These are phyloP conservation scores for Camellia oleifera DNA, from an alignment of 179 eudicot genomes.

Conservation along the genomic window DNA sequence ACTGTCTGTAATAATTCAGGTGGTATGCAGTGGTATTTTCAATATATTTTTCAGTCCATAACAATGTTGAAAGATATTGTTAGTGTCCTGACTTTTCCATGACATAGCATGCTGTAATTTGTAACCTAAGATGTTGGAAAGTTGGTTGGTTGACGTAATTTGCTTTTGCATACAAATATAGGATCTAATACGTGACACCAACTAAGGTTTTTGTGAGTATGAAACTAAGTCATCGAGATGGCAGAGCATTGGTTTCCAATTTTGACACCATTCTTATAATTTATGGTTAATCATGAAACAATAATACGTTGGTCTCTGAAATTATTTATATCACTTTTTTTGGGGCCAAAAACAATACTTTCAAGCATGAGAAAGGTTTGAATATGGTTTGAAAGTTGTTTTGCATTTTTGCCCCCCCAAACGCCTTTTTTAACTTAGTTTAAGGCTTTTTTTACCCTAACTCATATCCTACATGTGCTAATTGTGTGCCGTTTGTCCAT, in stretches of 20 bases:
- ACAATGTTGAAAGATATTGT: background rate
- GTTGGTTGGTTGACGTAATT: background rate
- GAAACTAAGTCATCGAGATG: background rate
- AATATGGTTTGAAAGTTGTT: constrained; percentile 29
- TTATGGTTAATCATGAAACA: background rate
- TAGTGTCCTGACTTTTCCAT: background rate
- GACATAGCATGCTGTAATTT: background rate
- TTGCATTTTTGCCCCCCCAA: no score
- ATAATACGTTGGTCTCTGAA: constrained; percentile 8
- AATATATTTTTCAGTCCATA: background rate
- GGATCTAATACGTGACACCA: background rate
- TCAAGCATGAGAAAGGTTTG: constrained; percentile 63
- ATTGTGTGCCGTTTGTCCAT: no score
- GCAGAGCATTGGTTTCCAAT: background rate
- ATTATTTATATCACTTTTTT: background rate
- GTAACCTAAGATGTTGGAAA: background rate
- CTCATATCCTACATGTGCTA: no score
- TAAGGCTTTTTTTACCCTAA: no score
- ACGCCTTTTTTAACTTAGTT: no score
- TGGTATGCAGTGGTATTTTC: background rate
- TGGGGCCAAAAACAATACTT: constrained; percentile 41
- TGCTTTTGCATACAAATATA: background rate
- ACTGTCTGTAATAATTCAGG: background rate
- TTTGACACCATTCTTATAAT: background rate
- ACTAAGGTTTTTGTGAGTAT: background rate